Percentiles rank a stretch among this genome's conserved stretches.
Evolutionary conservation across 73 alveolate genomes (phyloP).

Genomic region (Vitrella brassicaformis): DNA sequence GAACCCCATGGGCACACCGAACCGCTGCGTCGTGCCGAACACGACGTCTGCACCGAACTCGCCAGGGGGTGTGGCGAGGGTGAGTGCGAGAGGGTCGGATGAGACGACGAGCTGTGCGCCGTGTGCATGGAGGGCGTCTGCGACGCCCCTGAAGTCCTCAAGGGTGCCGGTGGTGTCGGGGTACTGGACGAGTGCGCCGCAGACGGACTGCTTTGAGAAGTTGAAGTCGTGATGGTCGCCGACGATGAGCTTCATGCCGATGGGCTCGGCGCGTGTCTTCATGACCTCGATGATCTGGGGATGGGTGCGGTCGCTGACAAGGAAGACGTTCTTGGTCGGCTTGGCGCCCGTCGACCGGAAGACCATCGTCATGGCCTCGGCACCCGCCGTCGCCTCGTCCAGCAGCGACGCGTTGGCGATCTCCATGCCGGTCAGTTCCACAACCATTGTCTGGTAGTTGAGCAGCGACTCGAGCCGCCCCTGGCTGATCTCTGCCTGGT

Average conservation of each 20-base stretch:
- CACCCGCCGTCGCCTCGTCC: conserved; percentile 88
- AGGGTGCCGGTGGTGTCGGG: conserved; percentile 53
- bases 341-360: conserved; percentile 21
- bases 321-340: conserved; percentile 54
- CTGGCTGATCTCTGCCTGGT: conserved; percentile 86
- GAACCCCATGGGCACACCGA: conserved; percentile 83
- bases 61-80: conserved; percentile 53
- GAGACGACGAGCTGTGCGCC: conserved; percentile 37
- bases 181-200: conserved; percentile 41
- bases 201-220: conserved; percentile 23
- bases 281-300: conserved; percentile 68
- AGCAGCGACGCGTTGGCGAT: conserved; percentile 80
- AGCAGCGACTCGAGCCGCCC: conserved; percentile 70
- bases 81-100: conserved; percentile 46
- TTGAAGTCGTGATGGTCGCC: conserved; percentile 29
- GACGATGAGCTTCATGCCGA: conserved; percentile 57
- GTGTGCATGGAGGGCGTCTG: conserved; percentile 28
- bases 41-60: conserved; percentile 84
- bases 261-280: conserved; percentile 64
- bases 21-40: conserved; percentile 75
- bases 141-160: conserved; percentile 34
- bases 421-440: conserved; percentile 67
- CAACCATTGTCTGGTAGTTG: conserved; percentile 57
- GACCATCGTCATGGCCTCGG: conserved; percentile 83
- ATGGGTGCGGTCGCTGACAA: conserved; percentile 49